Percentiles rank a stretch among this genome's conserved stretches.
These are phyloP conservation scores for Striga hermonthica DNA, from an alignment of 305 asterid species.

Conservation along the genomic window DNA sequence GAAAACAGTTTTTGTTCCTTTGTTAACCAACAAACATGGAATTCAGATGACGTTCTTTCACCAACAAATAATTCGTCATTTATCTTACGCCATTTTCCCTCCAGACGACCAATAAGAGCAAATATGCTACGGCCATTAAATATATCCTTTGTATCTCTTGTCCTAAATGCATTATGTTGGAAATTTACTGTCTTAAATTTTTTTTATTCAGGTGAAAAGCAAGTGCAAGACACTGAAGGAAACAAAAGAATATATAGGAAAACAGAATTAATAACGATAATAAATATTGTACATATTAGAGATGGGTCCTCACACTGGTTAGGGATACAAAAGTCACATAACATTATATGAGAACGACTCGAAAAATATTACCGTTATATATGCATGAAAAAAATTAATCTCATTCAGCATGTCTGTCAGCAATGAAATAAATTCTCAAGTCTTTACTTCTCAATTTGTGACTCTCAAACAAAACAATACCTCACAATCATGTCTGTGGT, in stretches of 20 bases:
- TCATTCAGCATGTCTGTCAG: conserved; percentile 30
- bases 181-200: neutral
- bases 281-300: conserved; percentile 5
- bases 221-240: conserved; percentile 5
- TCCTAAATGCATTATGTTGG: neutral
- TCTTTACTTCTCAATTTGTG: conserved; percentile 33
- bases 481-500: conserved; percentile 46
- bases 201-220: neutral
- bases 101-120: neutral
- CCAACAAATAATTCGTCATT: neutral
- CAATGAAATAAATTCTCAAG: conserved; percentile 38
- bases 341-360: conserved; percentile 7
- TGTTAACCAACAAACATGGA: neutral
- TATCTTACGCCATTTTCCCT: neutral
- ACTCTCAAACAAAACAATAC: conserved; percentile 39
- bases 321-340: conserved; percentile 18
- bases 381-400: conserved; percentile 28
- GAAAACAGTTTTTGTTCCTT: neutral
- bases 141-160: neutral
- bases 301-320: conserved; percentile 29
- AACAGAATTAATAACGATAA: conserved; percentile 8
- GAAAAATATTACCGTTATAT: conserved; percentile 14
- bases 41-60: conserved; percentile 1
- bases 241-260: neutral
- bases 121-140: neutral